These are phyloP conservation scores for Rhodomyrtus psidioides DNA, from an alignment of 441 rosid species.

Conservation along the genomic window DNA sequence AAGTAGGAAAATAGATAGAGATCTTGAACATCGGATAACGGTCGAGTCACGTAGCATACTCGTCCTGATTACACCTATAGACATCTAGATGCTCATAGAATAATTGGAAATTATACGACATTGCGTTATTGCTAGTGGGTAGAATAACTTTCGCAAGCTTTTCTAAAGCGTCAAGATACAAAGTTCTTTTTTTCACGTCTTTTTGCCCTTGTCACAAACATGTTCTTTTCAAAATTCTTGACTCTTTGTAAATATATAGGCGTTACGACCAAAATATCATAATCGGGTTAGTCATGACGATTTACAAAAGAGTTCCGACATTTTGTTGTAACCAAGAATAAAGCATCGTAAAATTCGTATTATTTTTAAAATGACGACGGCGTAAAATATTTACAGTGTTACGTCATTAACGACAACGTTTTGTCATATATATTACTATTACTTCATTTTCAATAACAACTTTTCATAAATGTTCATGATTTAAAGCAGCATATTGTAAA, in stretches of 20 bases:
- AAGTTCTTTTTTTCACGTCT: background rate
- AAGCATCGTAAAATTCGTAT: background rate
- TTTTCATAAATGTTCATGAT: background rate
- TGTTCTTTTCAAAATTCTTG: too few species aligned
- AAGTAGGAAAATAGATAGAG: background rate
- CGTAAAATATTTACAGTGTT: background rate
- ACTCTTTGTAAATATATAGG: too few species aligned
- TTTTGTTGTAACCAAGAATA: background rate
- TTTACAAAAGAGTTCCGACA: background rate
- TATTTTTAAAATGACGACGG: background rate
- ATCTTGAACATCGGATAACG: background rate
- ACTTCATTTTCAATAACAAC: background rate
- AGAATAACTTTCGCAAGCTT: too few species aligned
- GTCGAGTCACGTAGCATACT: background rate
- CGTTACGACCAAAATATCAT: background rate
- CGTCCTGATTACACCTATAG: background rate
- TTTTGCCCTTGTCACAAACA: too few species aligned
- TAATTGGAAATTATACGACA: too few species aligned
- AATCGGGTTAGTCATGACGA: background rate
- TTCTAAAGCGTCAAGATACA: too few species aligned
- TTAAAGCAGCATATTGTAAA: background rate
- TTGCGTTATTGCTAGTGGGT: too few species aligned
- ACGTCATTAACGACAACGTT: background rate
- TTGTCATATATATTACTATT: background rate
- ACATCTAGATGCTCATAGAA: too few species aligned